A percentile compares a stretch with the other conserved stretches of the same genome.
Conservation (phyloP, 2,329 filamentous ascomycete genomes). For the Ophiostoma sp. region DNA sequence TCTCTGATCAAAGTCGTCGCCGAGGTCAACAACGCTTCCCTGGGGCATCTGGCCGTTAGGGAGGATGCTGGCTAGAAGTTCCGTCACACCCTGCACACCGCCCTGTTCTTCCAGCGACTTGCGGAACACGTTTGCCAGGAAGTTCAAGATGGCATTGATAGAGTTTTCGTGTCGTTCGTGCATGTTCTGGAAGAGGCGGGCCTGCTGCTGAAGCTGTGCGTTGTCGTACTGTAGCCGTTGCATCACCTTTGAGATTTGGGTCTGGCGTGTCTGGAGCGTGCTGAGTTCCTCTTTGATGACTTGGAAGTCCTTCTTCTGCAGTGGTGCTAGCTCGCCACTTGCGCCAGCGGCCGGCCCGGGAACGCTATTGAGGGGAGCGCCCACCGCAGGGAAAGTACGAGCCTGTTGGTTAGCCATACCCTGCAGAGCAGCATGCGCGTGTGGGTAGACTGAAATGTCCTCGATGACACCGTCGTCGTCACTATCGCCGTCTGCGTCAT, state of each 20-base stretch:
- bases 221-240: constrained; percentile 77
- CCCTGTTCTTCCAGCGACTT: constrained; percentile 83
- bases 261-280: constrained; percentile 79
- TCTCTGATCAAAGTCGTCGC: constrained; percentile 53
- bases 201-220: constrained; percentile 80
- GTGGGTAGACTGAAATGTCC: constrained; percentile 34
- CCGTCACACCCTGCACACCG: constrained; percentile 68
- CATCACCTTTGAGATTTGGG: constrained; percentile 77
- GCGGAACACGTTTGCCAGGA: constrained; percentile 93
- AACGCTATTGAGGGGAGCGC: constrained; percentile 9
- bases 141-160: constrained; percentile 97
- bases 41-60: constrained; percentile 50
- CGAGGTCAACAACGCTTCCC: constrained; percentile 53
- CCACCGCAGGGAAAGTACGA: constrained; percentile 34
- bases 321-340: constrained; percentile 40
- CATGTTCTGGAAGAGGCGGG: constrained; percentile 79
- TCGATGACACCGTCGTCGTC: constrained; percentile 63
- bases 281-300: constrained; percentile 73
- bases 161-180: constrained; percentile 97
- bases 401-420: constrained; percentile 11
- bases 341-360: constrained; percentile 24
- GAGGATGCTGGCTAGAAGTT: constrained; percentile 74
- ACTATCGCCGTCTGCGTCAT: constrained; percentile 63
- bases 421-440: constrained; percentile 28
- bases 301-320: constrained; percentile 67